Percentiles rank a stretch among this genome's conserved stretches.
Conservation (phyloP, 73 alveolate genomes). For the Stentor roeselii region DNA sequence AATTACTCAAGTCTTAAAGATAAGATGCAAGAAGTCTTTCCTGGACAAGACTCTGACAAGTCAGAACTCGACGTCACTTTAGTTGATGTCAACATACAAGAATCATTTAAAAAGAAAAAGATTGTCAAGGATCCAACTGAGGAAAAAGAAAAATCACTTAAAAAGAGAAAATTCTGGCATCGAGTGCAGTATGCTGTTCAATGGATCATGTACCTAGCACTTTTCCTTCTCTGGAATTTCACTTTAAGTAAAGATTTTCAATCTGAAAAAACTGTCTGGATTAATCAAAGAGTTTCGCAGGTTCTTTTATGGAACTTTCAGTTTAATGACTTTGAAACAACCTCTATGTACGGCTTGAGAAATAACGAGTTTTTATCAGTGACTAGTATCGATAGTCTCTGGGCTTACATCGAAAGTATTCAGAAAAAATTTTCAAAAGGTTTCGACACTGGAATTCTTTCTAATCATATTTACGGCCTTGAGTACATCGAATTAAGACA, state of each 20-base stretch:
- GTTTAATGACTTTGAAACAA: background rate
- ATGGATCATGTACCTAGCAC: background rate
- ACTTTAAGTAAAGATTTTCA: background rate
- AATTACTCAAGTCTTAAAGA: constrained; percentile 1
- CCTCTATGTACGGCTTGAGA: background rate
- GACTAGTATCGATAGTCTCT: background rate
- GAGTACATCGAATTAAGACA: background rate
- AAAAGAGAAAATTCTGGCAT: background rate
- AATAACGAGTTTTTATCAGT: background rate
- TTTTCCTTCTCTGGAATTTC: background rate
- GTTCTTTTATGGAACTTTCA: background rate
- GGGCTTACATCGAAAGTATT: background rate
- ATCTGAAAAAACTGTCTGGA: background rate
- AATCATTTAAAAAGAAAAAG: background rate
- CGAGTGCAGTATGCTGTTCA: background rate
- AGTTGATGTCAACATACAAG: no score
- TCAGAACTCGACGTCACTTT: background rate
- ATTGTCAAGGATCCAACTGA: background rate
- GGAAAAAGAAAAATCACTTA: background rate
- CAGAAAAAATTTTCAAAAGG: background rate
- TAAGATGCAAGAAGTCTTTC: background rate
- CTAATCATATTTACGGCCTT: background rate
- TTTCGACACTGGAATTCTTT: background rate
- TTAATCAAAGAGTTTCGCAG: background rate
- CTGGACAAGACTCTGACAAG: background rate